These are phyloP conservation scores for Tagetes erecta DNA, from an alignment of 129 eudicot genomes.

Conservation along the genomic window DNA sequence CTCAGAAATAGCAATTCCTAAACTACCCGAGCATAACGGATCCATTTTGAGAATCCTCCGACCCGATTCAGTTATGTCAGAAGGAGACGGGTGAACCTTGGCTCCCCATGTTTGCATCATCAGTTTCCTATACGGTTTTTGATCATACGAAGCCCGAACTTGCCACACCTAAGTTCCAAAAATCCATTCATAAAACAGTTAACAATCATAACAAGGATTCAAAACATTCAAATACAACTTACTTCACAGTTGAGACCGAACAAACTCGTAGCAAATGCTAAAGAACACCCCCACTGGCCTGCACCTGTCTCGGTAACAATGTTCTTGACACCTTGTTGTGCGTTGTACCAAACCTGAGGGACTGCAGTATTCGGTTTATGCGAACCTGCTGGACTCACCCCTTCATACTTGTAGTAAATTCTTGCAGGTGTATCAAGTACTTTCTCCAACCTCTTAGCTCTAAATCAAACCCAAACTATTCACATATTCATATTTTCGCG, in stretches of 20 bases:
- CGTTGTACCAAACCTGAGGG: constrained; percentile 96
- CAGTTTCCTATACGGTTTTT: constrained; percentile 84
- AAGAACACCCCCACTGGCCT: constrained; percentile 95
- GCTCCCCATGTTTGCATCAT: constrained; percentile 99
- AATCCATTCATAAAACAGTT: not conserved
- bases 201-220: not conserved
- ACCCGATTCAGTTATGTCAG: constrained; percentile 69
- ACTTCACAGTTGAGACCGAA: constrained; percentile 85
- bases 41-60: constrained; percentile 66
- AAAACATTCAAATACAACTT: constrained; percentile 25
- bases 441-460: constrained; percentile 97
- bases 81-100: constrained; percentile 89
- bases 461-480: constrained; percentile 41
- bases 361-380: constrained; percentile 95
- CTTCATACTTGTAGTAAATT: constrained; percentile 95
- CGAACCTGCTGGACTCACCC: constrained; percentile 97
- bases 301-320: constrained; percentile 98
- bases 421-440: constrained; percentile 90
- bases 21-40: constrained; percentile 88
- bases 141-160: constrained; percentile 94
- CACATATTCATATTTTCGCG: constrained; percentile 11
- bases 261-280: constrained; percentile 91
- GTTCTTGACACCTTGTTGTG: constrained; percentile 79
- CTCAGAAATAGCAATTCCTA: constrained; percentile 95
- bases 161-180: constrained; percentile 74